Evolutionary conservation across 345 rosid species (phyloP), one percentile per base, ranked within the genome.

Genomic region (Psidium guajava): DNA sequence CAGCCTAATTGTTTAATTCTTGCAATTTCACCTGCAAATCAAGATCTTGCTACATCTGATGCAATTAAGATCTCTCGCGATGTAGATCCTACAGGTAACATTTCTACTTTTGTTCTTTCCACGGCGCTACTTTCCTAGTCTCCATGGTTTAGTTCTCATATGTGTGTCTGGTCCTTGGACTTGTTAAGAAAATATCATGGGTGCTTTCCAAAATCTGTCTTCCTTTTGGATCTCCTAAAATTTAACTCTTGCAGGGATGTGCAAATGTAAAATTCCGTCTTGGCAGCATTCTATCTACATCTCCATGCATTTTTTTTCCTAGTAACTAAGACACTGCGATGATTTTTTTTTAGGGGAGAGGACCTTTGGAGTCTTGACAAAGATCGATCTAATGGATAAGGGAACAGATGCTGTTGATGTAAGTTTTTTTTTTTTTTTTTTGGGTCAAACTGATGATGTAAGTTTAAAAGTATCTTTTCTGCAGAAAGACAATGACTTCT

Each of bases 31-130:
- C 99, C 99, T 50, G 99, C 99, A 59, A 98, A 98, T 88, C 99
- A 98, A 94, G 99, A 98, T 94, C 98, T 98, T 82, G 99, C 99
- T 82, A 98, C 99, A 24, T 98, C 98, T 12, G 99, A 98, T 90
- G 99, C 99, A 85, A 96, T 98, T 84, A 98, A 95, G 91, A 98
- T 98, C 85, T 98, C 95, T 47, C 99, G 99, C 82, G 99, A 98
- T 89, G 99, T 98, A 82, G 99, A 98, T 85, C 99, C 99, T 59
- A 88, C 99, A 32, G 99, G 99, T 98, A 90, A 85, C 50, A 32
- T 74, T 32, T 59, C 24, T 54, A 64, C 27, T n/a, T 25, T 15
- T n/a, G 8, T 74, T 74, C 32, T 49, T 82, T 57, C 7, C n/a
- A 11, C 52, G 18, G 47, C 0, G 0, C 47, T 18, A 69, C 15